Conservation (phyloP, 371 early-diverging fungal genomes). For the Lichtheimia hyalospora region DNA sequence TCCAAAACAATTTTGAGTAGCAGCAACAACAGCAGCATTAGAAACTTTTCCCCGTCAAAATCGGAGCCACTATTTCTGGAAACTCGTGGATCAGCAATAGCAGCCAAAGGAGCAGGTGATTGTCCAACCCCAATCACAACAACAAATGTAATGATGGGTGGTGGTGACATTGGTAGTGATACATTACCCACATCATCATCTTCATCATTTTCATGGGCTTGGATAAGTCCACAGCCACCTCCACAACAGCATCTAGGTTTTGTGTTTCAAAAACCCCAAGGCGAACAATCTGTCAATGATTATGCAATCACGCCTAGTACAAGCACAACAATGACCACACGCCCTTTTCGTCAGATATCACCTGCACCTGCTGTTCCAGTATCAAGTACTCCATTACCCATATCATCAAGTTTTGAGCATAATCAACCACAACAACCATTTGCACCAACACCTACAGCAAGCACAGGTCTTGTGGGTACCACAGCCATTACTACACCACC, state of each 20-base stretch:
- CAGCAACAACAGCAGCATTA: background rate
- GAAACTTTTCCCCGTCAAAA: slow-evolving; percentile 1
- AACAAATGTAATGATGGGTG: background rate
- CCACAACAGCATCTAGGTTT: slow-evolving; percentile 15
- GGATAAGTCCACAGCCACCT: slow-evolving; percentile 22
- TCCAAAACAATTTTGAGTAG: background rate
- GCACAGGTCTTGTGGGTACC: background rate
- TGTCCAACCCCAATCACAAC: slow-evolving; percentile 4
- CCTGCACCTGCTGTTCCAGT: background rate
- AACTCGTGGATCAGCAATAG: slow-evolving; percentile 6
- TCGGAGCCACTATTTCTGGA: slow-evolving; percentile 8
- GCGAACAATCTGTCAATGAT: background rate
- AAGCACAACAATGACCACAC: background rate
- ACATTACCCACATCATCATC: background rate
- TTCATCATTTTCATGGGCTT: slow-evolving; percentile 22
- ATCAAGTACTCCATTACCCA: background rate
- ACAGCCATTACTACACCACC: background rate
- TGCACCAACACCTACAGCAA: background rate
- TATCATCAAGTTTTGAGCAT: background rate
- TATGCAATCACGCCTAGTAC: background rate
- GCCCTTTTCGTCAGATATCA: background rate
- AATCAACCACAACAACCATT: no score
- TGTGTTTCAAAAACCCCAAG: slow-evolving; percentile 18
- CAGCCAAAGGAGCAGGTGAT: background rate
- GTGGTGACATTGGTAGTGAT: background rate